Percentiles rank a stretch among this genome's conserved stretches.
phyloP scores from a whole-genome alignment of 2,329 filamentous ascomycete genomes.

The Xylariaceae sp. region DNA sequence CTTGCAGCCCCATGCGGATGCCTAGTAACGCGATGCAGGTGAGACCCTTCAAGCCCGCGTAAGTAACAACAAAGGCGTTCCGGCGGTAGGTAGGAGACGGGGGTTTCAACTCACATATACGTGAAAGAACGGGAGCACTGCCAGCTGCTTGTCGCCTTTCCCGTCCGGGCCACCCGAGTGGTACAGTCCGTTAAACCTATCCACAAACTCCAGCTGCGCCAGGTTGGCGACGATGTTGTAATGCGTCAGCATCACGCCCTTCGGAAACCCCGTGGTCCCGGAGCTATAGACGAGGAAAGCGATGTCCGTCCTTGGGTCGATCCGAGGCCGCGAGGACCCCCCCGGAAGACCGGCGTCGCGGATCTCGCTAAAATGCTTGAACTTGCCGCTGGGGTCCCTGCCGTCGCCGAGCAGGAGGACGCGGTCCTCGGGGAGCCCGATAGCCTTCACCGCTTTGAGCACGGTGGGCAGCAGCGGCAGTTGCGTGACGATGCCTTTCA shows the following conservation, averaged over 20 bases:
- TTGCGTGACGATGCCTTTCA: slow-evolving; percentile 77
- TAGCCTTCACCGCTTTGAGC: slow-evolving; percentile 67
- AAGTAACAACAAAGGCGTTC: not conserved
- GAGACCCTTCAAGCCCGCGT: slow-evolving; percentile 52
- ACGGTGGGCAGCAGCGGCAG: slow-evolving; percentile 65
- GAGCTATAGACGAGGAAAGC: slow-evolving; percentile 87
- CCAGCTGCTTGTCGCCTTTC: slow-evolving; percentile 72
- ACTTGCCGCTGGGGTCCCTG: slow-evolving; percentile 57
- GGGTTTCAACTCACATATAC: slow-evolving; percentile 72
- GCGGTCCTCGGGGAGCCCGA: slow-evolving; percentile 69
- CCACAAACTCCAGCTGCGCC: slow-evolving; percentile 55
- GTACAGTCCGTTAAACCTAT: slow-evolving; percentile 59
- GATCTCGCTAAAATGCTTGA: slow-evolving; percentile 75
- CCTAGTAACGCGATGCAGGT: slow-evolving; percentile 72
- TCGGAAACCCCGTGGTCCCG: slow-evolving; percentile 88
- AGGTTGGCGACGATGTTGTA: slow-evolving; percentile 79
- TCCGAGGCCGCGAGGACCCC: slow-evolving; percentile 53
- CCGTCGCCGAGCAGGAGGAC: slow-evolving; percentile 77
- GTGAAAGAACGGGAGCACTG: slow-evolving; percentile 87
- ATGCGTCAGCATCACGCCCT: slow-evolving; percentile 88
- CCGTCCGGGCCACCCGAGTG: slow-evolving; percentile 58
- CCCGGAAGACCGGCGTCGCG: slow-evolving; percentile 64
- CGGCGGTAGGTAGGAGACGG: not conserved
- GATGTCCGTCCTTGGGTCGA: slow-evolving; percentile 71
- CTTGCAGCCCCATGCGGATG: slow-evolving; percentile 65